Base-by-base conservation (phyloP, 176 grass and related monocot species). In the Hordeum vulgare region DNA sequence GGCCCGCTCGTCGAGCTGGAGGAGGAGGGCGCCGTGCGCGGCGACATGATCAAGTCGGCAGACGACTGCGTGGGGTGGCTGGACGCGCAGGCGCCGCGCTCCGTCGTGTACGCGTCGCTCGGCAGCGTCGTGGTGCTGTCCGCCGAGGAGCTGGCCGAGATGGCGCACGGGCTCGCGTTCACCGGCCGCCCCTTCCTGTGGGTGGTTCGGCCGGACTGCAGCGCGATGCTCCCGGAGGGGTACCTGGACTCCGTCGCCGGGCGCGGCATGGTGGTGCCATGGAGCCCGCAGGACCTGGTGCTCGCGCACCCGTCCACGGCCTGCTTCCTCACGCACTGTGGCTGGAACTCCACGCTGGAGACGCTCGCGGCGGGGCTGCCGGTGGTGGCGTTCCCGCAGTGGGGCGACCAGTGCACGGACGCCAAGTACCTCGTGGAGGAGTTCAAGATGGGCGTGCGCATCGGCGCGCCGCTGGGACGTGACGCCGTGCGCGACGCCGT, bases 271-370 rank as follows among this genome's bases (percentile, higher is more conserved):
- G 83, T 97, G 39, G 90, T 97, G 57, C 83, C 77, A 41, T 97
- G 94, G 94, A 92, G 92, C 81, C 90, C 94, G 17, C 92, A 97
- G 86, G 92, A 92, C 21, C 80, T 33, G 14, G 94, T 97, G 37
- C 90, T 97, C 7, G 76, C 61, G 31, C 95, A 97, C 75, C 7
- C 58, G 14, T 35, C 95, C 0, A 77, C 86, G 0, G 95, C 80
- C 11, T 94, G 92, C 84, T 97, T 97, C 81, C 66, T 97, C 59
- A 94, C 92, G 66, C 92, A 97, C 87, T 94, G 95, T 75, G 95
- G 95, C 1, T 94, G 92, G 95, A 97, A 94, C 90, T 97, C 95
- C 5, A 88, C 81, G 35, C 83, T 91, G 14, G 95, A 97, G 90
- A 93, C 88, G 24, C 21, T 97, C 3, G 82, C 92, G 21, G 88